Evolutionary conservation across 306 rosid genomes (phyloP).

Genomic region (Inga oerstediana): DNA sequence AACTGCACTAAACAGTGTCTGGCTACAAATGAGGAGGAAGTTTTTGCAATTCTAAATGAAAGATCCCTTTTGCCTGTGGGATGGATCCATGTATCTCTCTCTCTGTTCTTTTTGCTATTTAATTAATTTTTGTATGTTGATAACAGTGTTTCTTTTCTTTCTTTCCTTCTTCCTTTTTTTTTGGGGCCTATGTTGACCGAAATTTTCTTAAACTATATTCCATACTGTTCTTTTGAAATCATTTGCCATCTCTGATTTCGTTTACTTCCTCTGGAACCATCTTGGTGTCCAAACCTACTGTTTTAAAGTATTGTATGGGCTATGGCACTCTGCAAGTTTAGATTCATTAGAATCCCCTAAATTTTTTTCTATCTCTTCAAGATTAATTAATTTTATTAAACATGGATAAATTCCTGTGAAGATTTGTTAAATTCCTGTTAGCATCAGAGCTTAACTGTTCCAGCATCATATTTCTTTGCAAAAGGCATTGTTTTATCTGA

Average conservation of each 20-base stretch:
- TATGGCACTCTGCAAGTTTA: background rate
- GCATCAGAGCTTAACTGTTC: constrained; percentile 9
- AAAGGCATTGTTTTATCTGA: constrained; percentile 19
- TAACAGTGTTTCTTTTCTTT: background rate
- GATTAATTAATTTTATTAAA: background rate
- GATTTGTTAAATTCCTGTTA: constrained; percentile 1
- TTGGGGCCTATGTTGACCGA: background rate
- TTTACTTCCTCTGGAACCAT: background rate
- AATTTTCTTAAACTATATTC: background rate
- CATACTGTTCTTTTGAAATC: background rate
- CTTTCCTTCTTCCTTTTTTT: background rate
- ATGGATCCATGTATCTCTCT: constrained; percentile 83
- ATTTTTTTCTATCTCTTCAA: constrained; percentile 16
- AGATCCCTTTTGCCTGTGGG: constrained; percentile 76
- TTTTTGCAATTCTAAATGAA: constrained; percentile 70
- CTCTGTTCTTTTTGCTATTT: background rate
- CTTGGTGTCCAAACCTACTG: constrained; percentile 1
- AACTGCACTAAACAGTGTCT: constrained; percentile 58
- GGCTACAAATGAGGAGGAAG: constrained; percentile 80
- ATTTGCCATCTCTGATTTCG: background rate
- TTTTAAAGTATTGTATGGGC: background rate
- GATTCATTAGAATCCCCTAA: background rate
- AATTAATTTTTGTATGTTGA: background rate
- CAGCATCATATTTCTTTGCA: background rate
- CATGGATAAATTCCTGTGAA: background rate